Base-by-base conservation (phyloP, 2,329 filamentous ascomycete species). In the Cercospora sesami region DNA sequence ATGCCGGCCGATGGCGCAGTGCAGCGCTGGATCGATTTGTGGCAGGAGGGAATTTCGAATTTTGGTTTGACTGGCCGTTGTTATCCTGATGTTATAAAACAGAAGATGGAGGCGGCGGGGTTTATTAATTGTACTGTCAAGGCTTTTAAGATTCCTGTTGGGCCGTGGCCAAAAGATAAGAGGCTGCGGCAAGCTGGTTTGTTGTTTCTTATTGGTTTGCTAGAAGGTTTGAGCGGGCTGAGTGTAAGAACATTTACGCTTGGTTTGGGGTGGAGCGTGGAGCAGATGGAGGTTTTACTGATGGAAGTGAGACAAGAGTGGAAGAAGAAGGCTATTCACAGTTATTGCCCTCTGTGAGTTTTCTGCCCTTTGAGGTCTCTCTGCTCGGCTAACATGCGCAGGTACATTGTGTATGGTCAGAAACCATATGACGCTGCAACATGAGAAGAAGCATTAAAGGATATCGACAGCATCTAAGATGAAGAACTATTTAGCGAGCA, bases 21-120 rank as follows among this genome's bases (percentile, higher is more conserved):
- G 58, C 61, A 69, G 14, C 66, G 69, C 10, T 74, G 73, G 73
- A 60, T 69, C 26, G 63, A 68, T 31, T 65, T 74, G 12, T 75
- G 73, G 73, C 69, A 74, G 45, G 33, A 72, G 63, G 73, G 72
- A 14, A 69, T 73, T 42, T 53, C 62, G 21, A 71, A 70, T n/a
- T 71, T 74, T 36, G 72, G 69, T 28, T 58, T 74, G 33, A 74
- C 71, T 1, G 72, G 72, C 0, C 63, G 70, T 4, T 74, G 73
- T 48, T 73, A 73, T 64, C 74, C 74, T 1, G 69, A 73, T 21
- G 58, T 60, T n/a, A 74, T 82, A 45, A 78, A 77, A 45, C 77
- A 75, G 33, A 77, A 78, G 69, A 74, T 79, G 71, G 71, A 73
- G 66, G 74, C 71, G 0, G 75, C 74, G 8, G 78, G 78, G 2